Evolutionary conservation across 1,139 yeast species (phyloP), one percentile per base, ranked within the genome.

Genomic region (Debaryomyces nepalensis): DNA sequence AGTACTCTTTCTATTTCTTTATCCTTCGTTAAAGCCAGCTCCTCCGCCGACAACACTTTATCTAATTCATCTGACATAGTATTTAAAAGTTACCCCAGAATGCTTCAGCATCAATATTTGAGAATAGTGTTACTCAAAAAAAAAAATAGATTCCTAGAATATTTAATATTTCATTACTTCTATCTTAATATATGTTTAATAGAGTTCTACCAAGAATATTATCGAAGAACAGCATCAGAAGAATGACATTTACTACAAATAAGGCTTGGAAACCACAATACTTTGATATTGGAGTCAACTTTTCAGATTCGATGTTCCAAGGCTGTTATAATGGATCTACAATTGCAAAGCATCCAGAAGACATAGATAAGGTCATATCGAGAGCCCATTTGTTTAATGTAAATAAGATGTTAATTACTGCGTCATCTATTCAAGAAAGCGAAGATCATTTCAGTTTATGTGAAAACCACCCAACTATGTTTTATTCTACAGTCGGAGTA

Each of bases 251-350:
- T 18, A 26, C 33, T 12, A 36, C 33, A n/a, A 33, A 11, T 23
- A 16, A 31, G 20, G 30, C 6, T 36, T 73, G 77, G 78, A 66
- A 57, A 53, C 78, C 78, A 27, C 61, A 70, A 37, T 73, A 73
- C 51, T 73, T 70, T 48, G 79, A 73, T 43, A 73, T 73, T 20
- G 96, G 95, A 2, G 88, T 90, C 52, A 93, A 93, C 60, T 76
- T 93, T 55, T 85, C 96, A 1, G 99, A 93, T 59, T 71, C 81
- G 8, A 93, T 91, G 91, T 95, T 88, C 61, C 77, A 74, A 39
- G 99, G 99, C 1, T 52, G 63, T 15, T 93, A 93, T 59, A 79
- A 87, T 51, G 91, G 87, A 11, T 78, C 82, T 21, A 64, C 69
- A 33, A 57, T 58, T 1, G 52, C 60, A 5, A 73, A 77, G 42